Base-by-base conservation (phyloP, 805 yeast species). In the Candida alai region DNA sequence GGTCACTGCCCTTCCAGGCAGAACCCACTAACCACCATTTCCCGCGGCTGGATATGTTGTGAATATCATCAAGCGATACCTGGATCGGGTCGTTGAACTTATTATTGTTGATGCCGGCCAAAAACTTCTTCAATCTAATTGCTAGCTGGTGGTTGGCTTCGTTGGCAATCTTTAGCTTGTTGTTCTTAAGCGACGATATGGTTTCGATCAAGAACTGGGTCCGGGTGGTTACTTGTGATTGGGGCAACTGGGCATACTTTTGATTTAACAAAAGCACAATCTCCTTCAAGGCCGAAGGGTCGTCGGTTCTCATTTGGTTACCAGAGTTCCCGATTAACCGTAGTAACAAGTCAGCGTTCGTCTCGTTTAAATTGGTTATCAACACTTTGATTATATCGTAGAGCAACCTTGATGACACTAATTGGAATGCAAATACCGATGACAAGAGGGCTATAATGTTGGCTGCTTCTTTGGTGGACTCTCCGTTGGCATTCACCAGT, bases 11-110 rank as follows among this genome's bases (percentile, higher is more conserved):
- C 50, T 78, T 85, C 96, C 97, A 93, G 0, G 98, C 96, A 1
- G 97, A 85, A 32, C 99, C 99, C 19, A 93, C 90, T 20, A 93
- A 68, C 99, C 99, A 93, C 99, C 99, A 93, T 59, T 90, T 93
- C 37, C 99, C 99, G 44, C 78, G 77, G 1, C 81, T 75, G 10
- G 81, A 84, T 16, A 86, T 71, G 41, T 75, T 77, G 31, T 74
- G 77, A 37, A 93, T 87, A 61, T 93, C 99, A 29, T 77, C 80
- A 14, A 90, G 63, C 3, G 85, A 65, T 0, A 93, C 97, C 45
- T 84, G 87, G 17, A 93, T 68, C 2, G 98, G 84, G 35, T 93
- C 97, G 24, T 65, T 61, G 18, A 59, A 53, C 28, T 71, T 71
- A 24, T 62, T 61, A 12, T 68, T 56, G 16, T 62, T 62, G 25